Percentiles rank a stretch among this genome's conserved stretches.
These are phyloP conservation scores for Apiospora saccharicola DNA, from an alignment of 2,329 filamentous ascomycete genomes.

Conservation along the genomic window DNA sequence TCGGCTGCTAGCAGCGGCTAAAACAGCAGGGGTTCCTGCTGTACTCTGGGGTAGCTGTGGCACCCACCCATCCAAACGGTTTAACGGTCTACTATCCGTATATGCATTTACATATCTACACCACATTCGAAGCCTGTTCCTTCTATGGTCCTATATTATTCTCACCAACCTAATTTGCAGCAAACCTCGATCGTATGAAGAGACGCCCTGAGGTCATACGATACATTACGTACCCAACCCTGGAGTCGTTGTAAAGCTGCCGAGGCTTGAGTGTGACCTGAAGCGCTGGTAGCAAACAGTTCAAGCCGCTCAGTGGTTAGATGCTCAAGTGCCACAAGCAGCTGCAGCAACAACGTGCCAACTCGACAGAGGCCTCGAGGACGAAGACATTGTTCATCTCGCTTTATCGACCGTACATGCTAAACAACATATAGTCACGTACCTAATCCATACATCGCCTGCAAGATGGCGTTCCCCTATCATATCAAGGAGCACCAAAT, in stretches of 20 bases:
- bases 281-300: neutral
- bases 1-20: conserved; percentile 12
- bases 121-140: no score
- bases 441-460: neutral
- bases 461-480: conserved; percentile 56
- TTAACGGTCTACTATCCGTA: no score
- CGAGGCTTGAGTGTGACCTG: neutral
- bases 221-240: neutral
- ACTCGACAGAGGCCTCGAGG: neutral
- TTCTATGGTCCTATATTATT: neutral
- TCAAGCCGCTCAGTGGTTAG: neutral
- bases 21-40: neutral
- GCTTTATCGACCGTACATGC: neutral
- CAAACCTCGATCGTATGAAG: no score
- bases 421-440: neutral
- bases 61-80: no score
- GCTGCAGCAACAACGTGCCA: neutral
- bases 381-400: neutral
- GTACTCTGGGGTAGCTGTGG: neutral
- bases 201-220: neutral
- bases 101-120: no score
- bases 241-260: neutral
- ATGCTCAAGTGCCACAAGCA: neutral
- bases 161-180: neutral
- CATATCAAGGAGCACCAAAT: conserved; percentile 77